Base-by-base conservation (phyloP, 805 yeast genomes). In the Helenozyma rhizophorensis region DNA sequence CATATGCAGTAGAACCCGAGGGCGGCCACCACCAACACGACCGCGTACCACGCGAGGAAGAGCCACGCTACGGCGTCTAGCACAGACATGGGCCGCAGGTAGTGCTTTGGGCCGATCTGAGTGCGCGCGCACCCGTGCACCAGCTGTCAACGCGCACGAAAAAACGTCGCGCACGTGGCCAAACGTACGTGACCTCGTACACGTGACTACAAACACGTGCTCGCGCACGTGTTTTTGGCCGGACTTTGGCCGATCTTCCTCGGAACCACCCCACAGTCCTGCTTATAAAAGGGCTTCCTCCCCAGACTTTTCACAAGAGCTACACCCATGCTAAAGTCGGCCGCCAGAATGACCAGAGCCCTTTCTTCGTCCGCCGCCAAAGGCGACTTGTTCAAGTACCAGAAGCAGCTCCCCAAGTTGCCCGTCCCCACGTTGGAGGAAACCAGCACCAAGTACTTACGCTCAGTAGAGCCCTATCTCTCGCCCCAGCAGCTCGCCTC, bases 341-440 rank as follows among this genome's bases (percentile, higher is more conserved):
- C 31, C 14, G 32, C 40, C 24, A 43, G 39, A 34, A 45, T 45
- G 49, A 45, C 47, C 15, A 37, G 45, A 40, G 15, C 37, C 15
- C 27, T 47, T 28, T 29, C 62, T 25, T 44, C 64, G 13, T 40
- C 61, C 11, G 46, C 56, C 27, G 37, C 48, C 14, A 76, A 76
- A 48, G 95, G 93, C 23, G 76, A 74, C 39, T 78, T 90, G 40
- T 85, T 66, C 63, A 73, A 79, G 43, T 76, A 69, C 63, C 96
- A 89, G 57, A 67, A 72, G 25, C 63, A 76, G 28, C 72, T 90
- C 33, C 97, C 97, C 6, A 70, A 76, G 30, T 72, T 90, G 45
- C 97, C 97, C 0, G 95, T 90, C 6, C 98, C 98, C 2, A 61
- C 80, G 1, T 68, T 90, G 37, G 70, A 76, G 36, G 76, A 78